Evolutionary conservation across 2,329 filamentous ascomycete species (phyloP).

Genomic region (Stachybotrys echinatus): DNA sequence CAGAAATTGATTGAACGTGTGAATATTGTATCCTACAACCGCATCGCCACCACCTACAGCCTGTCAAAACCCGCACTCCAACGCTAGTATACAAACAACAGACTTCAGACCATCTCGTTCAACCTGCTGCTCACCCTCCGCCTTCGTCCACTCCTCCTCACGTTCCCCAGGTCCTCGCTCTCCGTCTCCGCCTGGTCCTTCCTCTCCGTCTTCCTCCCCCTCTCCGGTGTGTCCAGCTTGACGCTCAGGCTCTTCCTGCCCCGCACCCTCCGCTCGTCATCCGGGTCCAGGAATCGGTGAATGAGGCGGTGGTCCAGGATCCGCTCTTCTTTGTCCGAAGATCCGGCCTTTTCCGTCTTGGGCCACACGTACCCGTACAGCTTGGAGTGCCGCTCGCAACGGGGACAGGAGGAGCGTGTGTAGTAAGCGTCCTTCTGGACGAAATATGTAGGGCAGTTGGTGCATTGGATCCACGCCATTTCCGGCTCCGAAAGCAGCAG

Average conservation of each 20-base stretch:
- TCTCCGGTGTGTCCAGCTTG: slow-evolving; percentile 11
- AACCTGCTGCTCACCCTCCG: slow-evolving; percentile 27
- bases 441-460: slow-evolving; percentile 75
- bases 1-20: too few relatives aligned
- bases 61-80: too few relatives aligned
- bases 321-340: slow-evolving; percentile 64
- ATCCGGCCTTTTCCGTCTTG: slow-evolving; percentile 80
- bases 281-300: slow-evolving; percentile 72
- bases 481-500: slow-evolving; percentile 67
- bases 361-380: slow-evolving; percentile 95
- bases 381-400: slow-evolving; percentile 93
- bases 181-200: slow-evolving; percentile 13
- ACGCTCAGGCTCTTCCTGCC: slow-evolving; percentile 30
- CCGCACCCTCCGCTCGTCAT: slow-evolving; percentile 57
- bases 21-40: too few relatives aligned
- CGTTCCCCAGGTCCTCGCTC: slow-evolving; percentile 8
- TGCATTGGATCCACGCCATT: slow-evolving; percentile 86
- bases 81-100: too few relatives aligned
- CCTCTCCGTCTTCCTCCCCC: slow-evolving; percentile 18
- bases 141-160: slow-evolving; percentile 28
- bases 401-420: slow-evolving; percentile 78
- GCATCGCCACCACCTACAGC: too few relatives aligned
- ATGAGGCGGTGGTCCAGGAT: slow-evolving; percentile 82
- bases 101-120: not conserved
- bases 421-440: slow-evolving; percentile 86